A percentile compares a stretch with the other conserved stretches of the same genome.
Evolutionary conservation across 83 land plant species (phyloP).

Genomic region (Picea engelmannii): DNA sequence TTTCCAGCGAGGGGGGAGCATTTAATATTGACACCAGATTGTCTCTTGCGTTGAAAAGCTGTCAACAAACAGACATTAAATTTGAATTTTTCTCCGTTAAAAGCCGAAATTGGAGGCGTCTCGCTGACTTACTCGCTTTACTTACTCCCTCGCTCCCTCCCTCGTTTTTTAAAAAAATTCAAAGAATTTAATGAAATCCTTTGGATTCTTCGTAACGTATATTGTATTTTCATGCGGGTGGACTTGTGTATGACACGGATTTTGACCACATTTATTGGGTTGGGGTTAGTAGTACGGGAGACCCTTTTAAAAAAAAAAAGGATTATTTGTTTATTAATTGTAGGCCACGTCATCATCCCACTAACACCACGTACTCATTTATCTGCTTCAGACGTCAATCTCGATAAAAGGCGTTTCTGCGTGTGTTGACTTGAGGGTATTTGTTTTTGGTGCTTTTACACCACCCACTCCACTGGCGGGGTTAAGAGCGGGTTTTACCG

Average conservation of each 20-base stretch:
- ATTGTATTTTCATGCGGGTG: neutral
- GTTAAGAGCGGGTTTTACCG: neutral
- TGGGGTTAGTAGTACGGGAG: neutral
- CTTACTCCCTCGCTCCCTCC: too few relatives aligned
- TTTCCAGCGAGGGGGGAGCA: conserved; percentile 7
- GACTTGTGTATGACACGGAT: conserved; percentile 12
- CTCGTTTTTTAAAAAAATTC: too few relatives aligned
- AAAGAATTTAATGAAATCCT: neutral
- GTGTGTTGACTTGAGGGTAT: too few relatives aligned
- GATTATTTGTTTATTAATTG: neutral
- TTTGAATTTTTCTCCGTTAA: neutral
- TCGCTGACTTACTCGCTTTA: conserved; percentile 5
- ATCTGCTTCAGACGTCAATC: conserved; percentile 4
- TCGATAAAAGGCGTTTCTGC: neutral
- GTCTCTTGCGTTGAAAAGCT: conserved; percentile 15
- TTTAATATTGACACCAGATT: neutral
- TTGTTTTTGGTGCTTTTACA: too few relatives aligned
- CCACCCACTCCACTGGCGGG: too few relatives aligned
- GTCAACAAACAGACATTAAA: neutral
- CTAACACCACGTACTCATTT: conserved; percentile 10
- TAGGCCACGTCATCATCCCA: conserved; percentile 9
- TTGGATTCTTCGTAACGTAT: neutral
- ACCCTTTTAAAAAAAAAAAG: neutral
- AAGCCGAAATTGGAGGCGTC: conserved; percentile 18
- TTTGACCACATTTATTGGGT: conserved; percentile 9